phyloP scores from a whole-genome alignment of 164 flowering plant species.

The Liriodendron chinense region DNA sequence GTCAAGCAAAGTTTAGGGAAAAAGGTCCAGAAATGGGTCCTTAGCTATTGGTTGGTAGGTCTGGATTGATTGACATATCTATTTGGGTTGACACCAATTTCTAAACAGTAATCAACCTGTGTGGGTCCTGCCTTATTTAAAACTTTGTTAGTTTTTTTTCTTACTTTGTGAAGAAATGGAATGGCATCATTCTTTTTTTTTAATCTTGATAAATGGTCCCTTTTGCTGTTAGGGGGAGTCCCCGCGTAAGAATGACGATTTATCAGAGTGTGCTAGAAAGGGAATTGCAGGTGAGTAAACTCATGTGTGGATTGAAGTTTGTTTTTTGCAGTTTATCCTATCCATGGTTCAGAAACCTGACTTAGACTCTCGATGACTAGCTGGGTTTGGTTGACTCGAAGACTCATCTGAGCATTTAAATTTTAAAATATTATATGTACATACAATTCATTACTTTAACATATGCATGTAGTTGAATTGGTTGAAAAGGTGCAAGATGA shows the following conservation, averaged over 20 bases:
- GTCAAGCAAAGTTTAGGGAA: background rate
- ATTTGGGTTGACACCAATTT: too few relatives aligned
- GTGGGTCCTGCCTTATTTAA: background rate
- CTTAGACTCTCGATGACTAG: background rate
- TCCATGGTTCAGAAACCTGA: background rate
- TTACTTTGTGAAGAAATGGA: background rate
- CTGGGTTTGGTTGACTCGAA: background rate
- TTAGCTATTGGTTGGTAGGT: background rate
- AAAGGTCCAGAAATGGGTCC: background rate
- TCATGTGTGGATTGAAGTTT: background rate
- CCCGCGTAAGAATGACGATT: conserved; percentile 48
- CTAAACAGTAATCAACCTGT: too few relatives aligned
- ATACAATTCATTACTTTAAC: background rate
- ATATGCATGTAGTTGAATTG: background rate
- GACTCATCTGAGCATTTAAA: background rate
- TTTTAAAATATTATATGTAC: background rate
- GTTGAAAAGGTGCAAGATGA: background rate
- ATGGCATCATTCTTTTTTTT: too few relatives aligned
- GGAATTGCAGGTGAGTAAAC: conserved; percentile 67
- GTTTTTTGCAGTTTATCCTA: background rate
- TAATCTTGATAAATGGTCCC: background rate
- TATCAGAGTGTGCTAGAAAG: conserved; percentile 83
- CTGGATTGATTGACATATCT: background rate
- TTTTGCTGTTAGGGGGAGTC: conserved; percentile 28
- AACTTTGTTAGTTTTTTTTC: background rate